Conservation (phyloP, 768 basidiomycete genomes). For the Boletus subcaerulescens region DNA sequence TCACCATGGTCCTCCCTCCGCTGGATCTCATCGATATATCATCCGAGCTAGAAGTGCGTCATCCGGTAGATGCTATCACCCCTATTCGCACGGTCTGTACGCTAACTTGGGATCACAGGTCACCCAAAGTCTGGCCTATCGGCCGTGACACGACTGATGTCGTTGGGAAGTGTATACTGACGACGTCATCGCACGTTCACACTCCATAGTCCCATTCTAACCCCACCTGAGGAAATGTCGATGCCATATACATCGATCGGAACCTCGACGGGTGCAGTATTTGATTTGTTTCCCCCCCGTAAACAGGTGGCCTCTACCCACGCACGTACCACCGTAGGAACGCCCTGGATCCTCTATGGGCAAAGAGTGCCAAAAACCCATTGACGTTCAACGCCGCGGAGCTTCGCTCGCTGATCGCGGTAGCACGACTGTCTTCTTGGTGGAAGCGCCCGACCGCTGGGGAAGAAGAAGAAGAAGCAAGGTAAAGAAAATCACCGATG, state of each 20-base stretch:
- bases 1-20: background rate
- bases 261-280: background rate
- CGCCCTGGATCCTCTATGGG: background rate
- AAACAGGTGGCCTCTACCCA: too few species aligned
- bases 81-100: background rate
- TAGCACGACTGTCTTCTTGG: background rate
- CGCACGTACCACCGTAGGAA: background rate
- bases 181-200: too few species aligned
- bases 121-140: too few species aligned
- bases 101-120: background rate
- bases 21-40: background rate
- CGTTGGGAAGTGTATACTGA: too few species aligned
- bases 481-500: background rate
- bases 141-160: background rate
- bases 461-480: background rate
- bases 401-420: background rate
- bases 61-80: slow-evolving; percentile 30
- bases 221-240: background rate
- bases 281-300: too few species aligned
- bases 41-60: background rate
- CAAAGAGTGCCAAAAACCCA: background rate
- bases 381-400: background rate
- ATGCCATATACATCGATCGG: background rate
- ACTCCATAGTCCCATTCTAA: background rate
- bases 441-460: background rate